phyloP scores from a whole-genome alignment of 768 basidiomycete species.

The Nidularia sp. region DNA sequence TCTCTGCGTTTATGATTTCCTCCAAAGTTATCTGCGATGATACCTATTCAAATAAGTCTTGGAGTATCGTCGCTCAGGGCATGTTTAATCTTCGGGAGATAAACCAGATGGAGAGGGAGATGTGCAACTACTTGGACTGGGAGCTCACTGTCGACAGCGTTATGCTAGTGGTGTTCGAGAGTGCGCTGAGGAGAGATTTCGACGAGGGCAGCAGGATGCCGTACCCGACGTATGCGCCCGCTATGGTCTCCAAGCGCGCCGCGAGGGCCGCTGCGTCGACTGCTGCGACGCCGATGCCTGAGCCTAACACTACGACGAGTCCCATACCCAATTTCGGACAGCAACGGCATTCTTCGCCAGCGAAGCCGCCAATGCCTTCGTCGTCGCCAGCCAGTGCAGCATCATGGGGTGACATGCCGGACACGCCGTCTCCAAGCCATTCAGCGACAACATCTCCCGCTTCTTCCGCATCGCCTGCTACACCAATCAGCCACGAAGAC shows the following conservation, averaged over 20 bases:
- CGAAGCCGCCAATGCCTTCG: slow-evolving; percentile 24
- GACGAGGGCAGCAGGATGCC: slow-evolving; percentile 32
- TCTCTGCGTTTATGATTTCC: slow-evolving; percentile 91
- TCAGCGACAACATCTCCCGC: slow-evolving; percentile 55
- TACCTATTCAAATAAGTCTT: slow-evolving; percentile 90
- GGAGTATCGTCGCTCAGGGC: slow-evolving; percentile 86
- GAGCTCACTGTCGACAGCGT: slow-evolving; percentile 71
- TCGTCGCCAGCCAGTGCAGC: slow-evolving; percentile 21
- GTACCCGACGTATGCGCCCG: slow-evolving; percentile 61
- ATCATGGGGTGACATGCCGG: slow-evolving; percentile 33
- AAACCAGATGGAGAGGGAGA: slow-evolving; percentile 96
- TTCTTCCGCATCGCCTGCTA: slow-evolving; percentile 58
- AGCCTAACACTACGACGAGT: slow-evolving; percentile 37
- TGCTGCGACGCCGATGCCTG: slow-evolving; percentile 35
- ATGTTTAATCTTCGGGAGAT: slow-evolving; percentile 86
- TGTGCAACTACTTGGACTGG: slow-evolving; percentile 93
- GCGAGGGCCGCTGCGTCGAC: slow-evolving; percentile 36
- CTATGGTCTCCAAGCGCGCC: slow-evolving; percentile 59
- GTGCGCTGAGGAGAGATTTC: slow-evolving; percentile 59
- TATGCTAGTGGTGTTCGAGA: slow-evolving; percentile 59
- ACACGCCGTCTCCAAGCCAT: slow-evolving; percentile 52
- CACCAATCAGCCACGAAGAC: slow-evolving; percentile 51
- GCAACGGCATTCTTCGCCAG: slow-evolving; percentile 27
- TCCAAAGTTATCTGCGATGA: slow-evolving; percentile 93
- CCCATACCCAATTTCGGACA: slow-evolving; percentile 44